Evolutionary conservation across 495 filamentous ascomycete species (phyloP).

Genomic region (Aspergillus haitiensis): DNA sequence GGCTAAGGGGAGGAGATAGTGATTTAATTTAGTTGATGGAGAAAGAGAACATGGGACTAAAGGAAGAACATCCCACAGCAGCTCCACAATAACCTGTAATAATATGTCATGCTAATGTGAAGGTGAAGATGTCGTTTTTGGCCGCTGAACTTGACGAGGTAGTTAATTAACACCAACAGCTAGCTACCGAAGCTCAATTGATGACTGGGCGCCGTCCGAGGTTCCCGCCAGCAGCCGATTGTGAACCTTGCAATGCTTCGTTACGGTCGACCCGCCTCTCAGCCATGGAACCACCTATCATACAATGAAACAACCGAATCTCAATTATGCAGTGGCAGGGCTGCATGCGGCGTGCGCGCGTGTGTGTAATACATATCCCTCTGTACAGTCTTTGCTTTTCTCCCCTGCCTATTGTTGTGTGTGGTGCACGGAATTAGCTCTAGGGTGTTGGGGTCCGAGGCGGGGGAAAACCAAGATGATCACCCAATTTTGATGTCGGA

Average conservation of each 20-base stretch:
- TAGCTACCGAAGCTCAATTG: not conserved
- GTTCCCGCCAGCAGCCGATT: slow-evolving; percentile 18
- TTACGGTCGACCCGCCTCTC: slow-evolving; percentile 21
- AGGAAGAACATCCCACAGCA: slow-evolving; percentile 14
- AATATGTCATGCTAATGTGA: slow-evolving; percentile 1
- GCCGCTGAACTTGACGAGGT: not conserved
- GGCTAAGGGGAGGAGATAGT: slow-evolving; percentile 13
- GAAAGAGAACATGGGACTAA: slow-evolving; percentile 14
- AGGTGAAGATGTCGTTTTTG: slow-evolving; percentile 18
- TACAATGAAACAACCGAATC: slow-evolving; percentile 8
- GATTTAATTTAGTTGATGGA: slow-evolving; percentile 23
- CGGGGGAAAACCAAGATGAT: not conserved
- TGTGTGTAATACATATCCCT: not conserved
- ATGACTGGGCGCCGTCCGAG: slow-evolving; percentile 18
- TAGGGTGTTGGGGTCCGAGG: slow-evolving; percentile 2
- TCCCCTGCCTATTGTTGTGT: too few relatives aligned
- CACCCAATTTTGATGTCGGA: not conserved
- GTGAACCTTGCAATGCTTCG: slow-evolving; percentile 26
- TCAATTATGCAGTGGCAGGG: slow-evolving; percentile 26
- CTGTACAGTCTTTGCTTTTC: too few relatives aligned
- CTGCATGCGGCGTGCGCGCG: slow-evolving; percentile 19
- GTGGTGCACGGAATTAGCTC: not conserved
- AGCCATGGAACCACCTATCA: slow-evolving; percentile 22
- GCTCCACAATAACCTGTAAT: slow-evolving; percentile 9
- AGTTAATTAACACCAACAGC: too few relatives aligned